These are phyloP conservation scores for Verruconis gallopava DNA, from an alignment of 2,329 filamentous ascomycete species.

Conservation along the genomic window DNA sequence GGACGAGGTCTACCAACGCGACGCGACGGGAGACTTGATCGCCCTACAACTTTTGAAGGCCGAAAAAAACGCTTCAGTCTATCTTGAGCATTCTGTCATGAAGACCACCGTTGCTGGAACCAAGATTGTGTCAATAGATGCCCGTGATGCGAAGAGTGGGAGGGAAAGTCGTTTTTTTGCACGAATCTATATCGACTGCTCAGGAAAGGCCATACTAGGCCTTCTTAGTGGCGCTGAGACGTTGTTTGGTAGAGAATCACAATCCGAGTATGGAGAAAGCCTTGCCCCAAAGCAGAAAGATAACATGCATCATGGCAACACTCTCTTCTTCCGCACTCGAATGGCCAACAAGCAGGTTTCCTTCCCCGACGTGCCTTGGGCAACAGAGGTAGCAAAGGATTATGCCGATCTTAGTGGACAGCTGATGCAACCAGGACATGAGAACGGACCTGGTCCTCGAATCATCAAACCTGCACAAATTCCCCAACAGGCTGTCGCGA, in stretches of 20 bases:
- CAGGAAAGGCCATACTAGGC: background rate
- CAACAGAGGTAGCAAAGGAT: background rate
- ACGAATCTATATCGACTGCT: background rate
- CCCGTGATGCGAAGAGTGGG: background rate
- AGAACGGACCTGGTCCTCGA: background rate
- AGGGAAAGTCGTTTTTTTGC: background rate
- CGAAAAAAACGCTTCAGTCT: background rate
- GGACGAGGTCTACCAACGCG: background rate
- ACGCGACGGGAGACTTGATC: background rate
- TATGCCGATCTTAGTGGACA: constrained; percentile 1
- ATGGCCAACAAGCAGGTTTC: background rate
- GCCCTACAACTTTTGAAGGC: background rate
- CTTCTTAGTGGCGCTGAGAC: background rate
- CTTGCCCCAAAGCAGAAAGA: background rate
- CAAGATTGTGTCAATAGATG: background rate
- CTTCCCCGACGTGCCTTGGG: constrained; percentile 1
- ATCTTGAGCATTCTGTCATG: background rate
- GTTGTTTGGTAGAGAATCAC: background rate
- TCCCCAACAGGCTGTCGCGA: background rate
- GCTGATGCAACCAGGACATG: background rate
- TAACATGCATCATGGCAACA: constrained; percentile 2
- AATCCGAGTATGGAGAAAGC: background rate
- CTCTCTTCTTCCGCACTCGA: background rate
- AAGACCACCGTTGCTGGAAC: background rate
- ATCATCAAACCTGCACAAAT: background rate